A percentile compares a stretch with the other conserved stretches of the same genome.
Evolutionary conservation across 768 basidiomycete genomes (phyloP).

Genomic region (Pisolithus microcarpus): DNA sequence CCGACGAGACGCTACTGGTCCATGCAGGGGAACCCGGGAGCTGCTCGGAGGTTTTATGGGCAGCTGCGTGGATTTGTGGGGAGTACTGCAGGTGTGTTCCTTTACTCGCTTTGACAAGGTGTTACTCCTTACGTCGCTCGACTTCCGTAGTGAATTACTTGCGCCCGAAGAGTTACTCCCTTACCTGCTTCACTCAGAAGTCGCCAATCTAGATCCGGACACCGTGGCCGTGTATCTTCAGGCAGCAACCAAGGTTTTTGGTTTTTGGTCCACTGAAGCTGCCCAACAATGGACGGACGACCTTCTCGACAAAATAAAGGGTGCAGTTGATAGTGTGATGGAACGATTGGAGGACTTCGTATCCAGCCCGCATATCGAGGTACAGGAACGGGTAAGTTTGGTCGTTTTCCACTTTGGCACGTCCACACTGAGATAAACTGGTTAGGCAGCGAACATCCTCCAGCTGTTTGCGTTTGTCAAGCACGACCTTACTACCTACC

Average conservation of each 20-base stretch:
- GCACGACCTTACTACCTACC: constrained; percentile 58
- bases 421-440: constrained; percentile 2
- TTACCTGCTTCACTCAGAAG: constrained; percentile 57
- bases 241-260: constrained; percentile 80
- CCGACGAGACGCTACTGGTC: constrained; percentile 67
- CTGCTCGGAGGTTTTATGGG: constrained; percentile 84
- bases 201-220: constrained; percentile 51
- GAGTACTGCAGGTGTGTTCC: constrained; percentile 79
- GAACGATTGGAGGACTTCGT: constrained; percentile 53
- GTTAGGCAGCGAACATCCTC: constrained; percentile 72
- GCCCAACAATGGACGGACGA: constrained; percentile 75
- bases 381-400: constrained; percentile 78
- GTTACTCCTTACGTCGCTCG: not conserved
- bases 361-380: constrained; percentile 66
- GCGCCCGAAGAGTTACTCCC: constrained; percentile 71
- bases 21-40: constrained; percentile 63
- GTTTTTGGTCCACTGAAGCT: constrained; percentile 70
- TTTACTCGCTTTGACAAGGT: not conserved
- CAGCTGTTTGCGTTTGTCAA: constrained; percentile 72
- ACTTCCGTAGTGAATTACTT: constrained; percentile 53
- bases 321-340: constrained; percentile 55
- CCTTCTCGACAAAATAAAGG: constrained; percentile 55
- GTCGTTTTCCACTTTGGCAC: not conserved
- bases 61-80: constrained; percentile 94
- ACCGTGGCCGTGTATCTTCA: constrained; percentile 77